Evolutionary conservation across 305 asterid genomes (phyloP).

Genomic region (Solanum chacoense): DNA sequence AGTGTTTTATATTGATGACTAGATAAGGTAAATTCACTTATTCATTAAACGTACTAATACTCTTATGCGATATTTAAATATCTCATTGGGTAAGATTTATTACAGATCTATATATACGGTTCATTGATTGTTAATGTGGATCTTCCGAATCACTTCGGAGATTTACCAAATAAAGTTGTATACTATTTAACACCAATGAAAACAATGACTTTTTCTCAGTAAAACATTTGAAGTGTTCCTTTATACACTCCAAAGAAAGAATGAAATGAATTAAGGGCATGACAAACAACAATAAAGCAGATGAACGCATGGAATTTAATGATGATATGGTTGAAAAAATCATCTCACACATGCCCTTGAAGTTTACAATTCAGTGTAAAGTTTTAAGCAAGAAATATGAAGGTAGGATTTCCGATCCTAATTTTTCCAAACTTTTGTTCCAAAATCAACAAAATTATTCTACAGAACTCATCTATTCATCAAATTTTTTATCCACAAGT

Average conservation of each 20-base stretch:
- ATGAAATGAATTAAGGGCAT: not conserved
- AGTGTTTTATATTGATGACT: too few relatives aligned
- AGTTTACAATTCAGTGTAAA: not conserved
- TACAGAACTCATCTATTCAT: not conserved
- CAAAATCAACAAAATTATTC: not conserved
- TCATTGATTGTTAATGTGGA: not conserved
- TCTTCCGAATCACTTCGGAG: not conserved
- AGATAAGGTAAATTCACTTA: not conserved
- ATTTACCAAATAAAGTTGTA: not conserved
- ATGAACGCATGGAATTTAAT: not conserved
- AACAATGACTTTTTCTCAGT: not conserved
- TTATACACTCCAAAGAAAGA: not conserved
- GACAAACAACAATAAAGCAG: not conserved
- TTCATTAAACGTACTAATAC: not conserved
- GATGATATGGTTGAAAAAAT: not conserved
- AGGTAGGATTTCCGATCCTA: not conserved
- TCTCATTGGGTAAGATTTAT: not conserved
- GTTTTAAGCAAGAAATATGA: not conserved
- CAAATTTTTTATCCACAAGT: not conserved
- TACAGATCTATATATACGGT: not conserved
- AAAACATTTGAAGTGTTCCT: not conserved
- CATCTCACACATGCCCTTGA: not conserved
- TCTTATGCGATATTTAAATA: not conserved
- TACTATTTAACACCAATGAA: not conserved
- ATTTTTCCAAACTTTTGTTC: not conserved